Conservation (phyloP, 768 basidiomycete species). For the Macrolepiota dolichaula region DNA sequence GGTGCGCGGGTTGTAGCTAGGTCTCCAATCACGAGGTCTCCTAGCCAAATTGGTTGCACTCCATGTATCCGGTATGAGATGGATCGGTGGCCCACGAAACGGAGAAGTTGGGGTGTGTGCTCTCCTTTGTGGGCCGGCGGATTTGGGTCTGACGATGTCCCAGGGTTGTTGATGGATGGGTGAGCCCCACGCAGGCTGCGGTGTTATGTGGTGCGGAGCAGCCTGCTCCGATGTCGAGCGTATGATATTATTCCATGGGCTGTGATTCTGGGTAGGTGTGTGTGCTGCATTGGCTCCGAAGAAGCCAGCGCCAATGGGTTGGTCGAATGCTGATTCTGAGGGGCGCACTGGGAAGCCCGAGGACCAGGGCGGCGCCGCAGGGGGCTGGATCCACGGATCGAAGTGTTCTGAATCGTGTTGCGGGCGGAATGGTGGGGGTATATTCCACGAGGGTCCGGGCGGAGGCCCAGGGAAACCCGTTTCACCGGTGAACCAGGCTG, state of each 20-base stretch:
- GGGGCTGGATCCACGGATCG: not conserved
- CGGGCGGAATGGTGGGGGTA: not conserved
- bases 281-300: not conserved
- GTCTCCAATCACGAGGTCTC: slow-evolving; percentile 41
- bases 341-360: not conserved
- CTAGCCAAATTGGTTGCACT: slow-evolving; percentile 31
- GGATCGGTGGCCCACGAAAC: not conserved
- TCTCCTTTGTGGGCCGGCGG: not conserved
- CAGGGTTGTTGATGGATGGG: not conserved
- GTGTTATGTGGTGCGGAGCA: not conserved
- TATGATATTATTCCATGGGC: not conserved
- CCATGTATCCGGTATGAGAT: slow-evolving; percentile 17
- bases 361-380: not conserved
- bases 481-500: not conserved
- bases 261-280: not conserved
- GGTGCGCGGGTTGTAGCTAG: slow-evolving; percentile 30
- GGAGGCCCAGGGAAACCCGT: not conserved
- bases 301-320: not conserved
- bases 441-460: not conserved
- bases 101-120: not conserved
- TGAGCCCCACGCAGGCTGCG: not conserved
- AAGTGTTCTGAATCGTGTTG: not conserved
- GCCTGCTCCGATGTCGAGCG: slow-evolving; percentile 1
- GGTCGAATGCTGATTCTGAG: slow-evolving; percentile 1
- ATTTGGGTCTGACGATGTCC: slow-evolving; percentile 1